A percentile compares a stretch with the other conserved stretches of the same genome.
Conservation (phyloP, 345 rosid genomes). For the Lepidium aucheri region DNA sequence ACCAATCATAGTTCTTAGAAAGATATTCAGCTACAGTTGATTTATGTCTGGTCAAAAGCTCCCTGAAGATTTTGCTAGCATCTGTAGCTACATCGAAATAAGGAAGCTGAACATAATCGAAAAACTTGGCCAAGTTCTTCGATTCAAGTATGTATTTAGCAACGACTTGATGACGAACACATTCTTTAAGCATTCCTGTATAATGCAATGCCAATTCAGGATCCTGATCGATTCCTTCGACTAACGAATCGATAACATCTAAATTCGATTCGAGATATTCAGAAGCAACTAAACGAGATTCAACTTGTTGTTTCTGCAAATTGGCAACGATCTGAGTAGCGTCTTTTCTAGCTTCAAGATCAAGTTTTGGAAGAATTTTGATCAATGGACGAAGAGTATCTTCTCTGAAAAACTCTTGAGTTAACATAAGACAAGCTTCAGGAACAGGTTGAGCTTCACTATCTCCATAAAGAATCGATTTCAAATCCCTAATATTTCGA, state of each 20-base stretch:
- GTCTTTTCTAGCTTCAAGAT: slow-evolving; percentile 86
- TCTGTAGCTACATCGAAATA: slow-evolving; percentile 89
- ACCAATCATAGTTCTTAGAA: slow-evolving; percentile 84
- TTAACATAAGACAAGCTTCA: slow-evolving; percentile 69
- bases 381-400: slow-evolving; percentile 70
- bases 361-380: slow-evolving; percentile 60
- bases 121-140: slow-evolving; percentile 62
- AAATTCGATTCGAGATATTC: slow-evolving; percentile 75
- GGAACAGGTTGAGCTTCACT: slow-evolving; percentile 86
- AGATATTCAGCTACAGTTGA: slow-evolving; percentile 91
- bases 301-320: slow-evolving; percentile 87
- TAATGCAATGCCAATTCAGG: slow-evolving; percentile 83
- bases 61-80: slow-evolving; percentile 88
- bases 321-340: slow-evolving; percentile 95
- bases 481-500: slow-evolving; percentile 66
- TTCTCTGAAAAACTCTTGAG: slow-evolving; percentile 84
- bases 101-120: slow-evolving; percentile 79
- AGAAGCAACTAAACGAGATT: slow-evolving; percentile 70
- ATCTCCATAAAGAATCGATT: slow-evolving; percentile 76
- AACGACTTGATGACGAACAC: slow-evolving; percentile 85
- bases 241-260: slow-evolving; percentile 65
- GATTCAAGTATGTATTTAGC: slow-evolving; percentile 82
- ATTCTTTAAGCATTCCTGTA: slow-evolving; percentile 92
- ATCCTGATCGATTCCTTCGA: slow-evolving; percentile 42
- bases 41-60: slow-evolving; percentile 85